A percentile compares a stretch with the other conserved stretches of the same genome.
These are phyloP conservation scores for Phytophthora syringae DNA, from an alignment of 352 stramenopile species.

Conservation along the genomic window DNA sequence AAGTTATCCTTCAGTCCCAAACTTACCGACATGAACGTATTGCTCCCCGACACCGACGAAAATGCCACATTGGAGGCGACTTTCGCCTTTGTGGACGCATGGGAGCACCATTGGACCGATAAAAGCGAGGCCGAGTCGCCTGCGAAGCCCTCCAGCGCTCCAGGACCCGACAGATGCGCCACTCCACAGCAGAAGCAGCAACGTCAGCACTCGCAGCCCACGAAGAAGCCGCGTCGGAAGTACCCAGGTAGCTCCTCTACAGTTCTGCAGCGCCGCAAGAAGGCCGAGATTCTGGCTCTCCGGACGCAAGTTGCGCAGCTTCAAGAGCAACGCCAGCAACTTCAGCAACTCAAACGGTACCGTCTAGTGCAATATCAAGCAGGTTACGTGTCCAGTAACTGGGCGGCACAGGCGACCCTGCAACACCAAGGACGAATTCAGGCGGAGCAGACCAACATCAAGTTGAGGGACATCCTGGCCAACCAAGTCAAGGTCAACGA, in stretches of 20 bases:
- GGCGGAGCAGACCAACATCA: constrained; percentile 26
- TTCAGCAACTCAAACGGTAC: too few species aligned
- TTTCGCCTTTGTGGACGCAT: constrained; percentile 29
- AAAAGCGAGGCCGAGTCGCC: neutral
- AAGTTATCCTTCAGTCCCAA: too few species aligned
- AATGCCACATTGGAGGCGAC: constrained; percentile 25
- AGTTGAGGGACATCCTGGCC: constrained; percentile 28
- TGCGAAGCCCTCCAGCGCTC: neutral
- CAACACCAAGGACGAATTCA: constrained; percentile 14
- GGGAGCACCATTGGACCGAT: neutral
- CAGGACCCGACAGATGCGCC: too few species aligned
- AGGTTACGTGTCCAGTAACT: too few species aligned
- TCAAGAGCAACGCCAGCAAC: constrained; percentile 20
- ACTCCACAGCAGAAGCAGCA: constrained; percentile 28
- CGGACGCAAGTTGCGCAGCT: constrained; percentile 25
- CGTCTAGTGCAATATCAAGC: too few species aligned
- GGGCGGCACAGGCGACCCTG: constrained; percentile 6
- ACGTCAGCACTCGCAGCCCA: too few species aligned
- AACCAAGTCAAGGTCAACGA: constrained; percentile 27
- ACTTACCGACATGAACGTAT: constrained; percentile 24
- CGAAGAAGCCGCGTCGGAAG: constrained; percentile 12
- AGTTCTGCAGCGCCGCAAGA: constrained; percentile 34
- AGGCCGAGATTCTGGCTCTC: constrained; percentile 35
- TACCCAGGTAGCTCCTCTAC: constrained; percentile 32
- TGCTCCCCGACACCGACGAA: constrained; percentile 23